These are phyloP conservation scores for Leccinum subspadiceum DNA, from an alignment of 1,284 basidiomycete genomes.

Conservation along the genomic window DNA sequence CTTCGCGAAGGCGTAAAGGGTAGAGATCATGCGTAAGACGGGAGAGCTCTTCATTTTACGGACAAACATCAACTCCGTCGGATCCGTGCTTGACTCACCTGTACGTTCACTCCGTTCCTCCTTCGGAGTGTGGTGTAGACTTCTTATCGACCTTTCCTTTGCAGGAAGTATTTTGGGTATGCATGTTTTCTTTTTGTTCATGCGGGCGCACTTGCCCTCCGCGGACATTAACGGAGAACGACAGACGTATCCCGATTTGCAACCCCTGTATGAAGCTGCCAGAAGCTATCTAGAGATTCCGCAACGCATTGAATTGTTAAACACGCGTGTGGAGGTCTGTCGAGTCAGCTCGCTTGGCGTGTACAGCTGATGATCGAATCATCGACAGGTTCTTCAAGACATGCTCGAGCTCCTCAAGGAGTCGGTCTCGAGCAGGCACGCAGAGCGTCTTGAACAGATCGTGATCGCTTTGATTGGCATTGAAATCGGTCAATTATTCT, in stretches of 20 bases:
- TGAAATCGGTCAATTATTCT: slow-evolving; percentile 64
- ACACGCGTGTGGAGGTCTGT: slow-evolving; percentile 86
- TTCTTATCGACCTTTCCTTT: slow-evolving; percentile 3
- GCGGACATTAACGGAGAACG: slow-evolving; percentile 13
- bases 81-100: slow-evolving; percentile 92
- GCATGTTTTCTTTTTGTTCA: slow-evolving; percentile 18
- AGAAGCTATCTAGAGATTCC: slow-evolving; percentile 93
- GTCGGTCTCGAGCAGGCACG: slow-evolving; percentile 87
- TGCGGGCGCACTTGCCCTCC: slow-evolving; percentile 4
- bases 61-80: slow-evolving; percentile 95
- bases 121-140: neutral
- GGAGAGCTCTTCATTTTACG: slow-evolving; percentile 92
- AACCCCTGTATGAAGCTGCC: slow-evolving; percentile 93
- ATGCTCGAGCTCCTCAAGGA: slow-evolving; percentile 97
- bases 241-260: slow-evolving; percentile 87
- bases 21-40: slow-evolving; percentile 98
- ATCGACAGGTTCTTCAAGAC: slow-evolving; percentile 82
- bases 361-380: slow-evolving; percentile 7
- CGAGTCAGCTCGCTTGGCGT: slow-evolving; percentile 5
- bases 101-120: slow-evolving; percentile 44
- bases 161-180: slow-evolving; percentile 91
- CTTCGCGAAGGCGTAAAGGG: slow-evolving; percentile 17
- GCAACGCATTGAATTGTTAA: slow-evolving; percentile 90
- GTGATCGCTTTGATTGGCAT: slow-evolving; percentile 92
- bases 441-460: slow-evolving; percentile 93